phyloP scores from a whole-genome alignment of 768 basidiomycete genomes.

The Candolleomyces eurysporus region DNA sequence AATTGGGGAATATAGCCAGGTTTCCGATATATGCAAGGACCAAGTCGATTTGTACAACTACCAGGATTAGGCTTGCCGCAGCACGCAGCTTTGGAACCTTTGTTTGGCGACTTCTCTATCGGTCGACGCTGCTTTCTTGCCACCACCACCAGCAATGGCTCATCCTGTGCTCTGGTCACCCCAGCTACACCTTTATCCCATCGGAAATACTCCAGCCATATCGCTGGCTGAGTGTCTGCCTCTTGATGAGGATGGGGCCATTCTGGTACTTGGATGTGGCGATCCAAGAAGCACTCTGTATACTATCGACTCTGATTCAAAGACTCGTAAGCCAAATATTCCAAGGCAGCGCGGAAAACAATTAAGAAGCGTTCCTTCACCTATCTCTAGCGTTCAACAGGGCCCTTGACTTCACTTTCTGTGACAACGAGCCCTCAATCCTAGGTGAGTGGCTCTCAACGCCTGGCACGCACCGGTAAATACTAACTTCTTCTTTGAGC shows the following conservation, averaged over 20 bases:
- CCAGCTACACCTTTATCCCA: slow-evolving; percentile 51
- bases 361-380: neutral
- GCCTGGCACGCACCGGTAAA: neutral
- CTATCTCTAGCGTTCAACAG: slow-evolving; percentile 17
- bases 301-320: slow-evolving; percentile 36
- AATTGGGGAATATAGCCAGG: too few relatives aligned
- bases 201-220: slow-evolving; percentile 58
- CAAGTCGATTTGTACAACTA: too few relatives aligned
- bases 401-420: slow-evolving; percentile 47
- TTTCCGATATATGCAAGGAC: too few relatives aligned
- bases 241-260: slow-evolving; percentile 43
- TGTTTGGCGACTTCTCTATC: too few relatives aligned
- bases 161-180: slow-evolving; percentile 43
- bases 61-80: too few relatives aligned
- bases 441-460: slow-evolving; percentile 31
- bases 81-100: too few relatives aligned
- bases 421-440: slow-evolving; percentile 47
- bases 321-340: slow-evolving; percentile 18
- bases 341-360: neutral
- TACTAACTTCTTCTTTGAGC: slow-evolving; percentile 26
- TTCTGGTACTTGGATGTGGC: slow-evolving; percentile 56
- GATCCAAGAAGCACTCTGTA: slow-evolving; percentile 55
- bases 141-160: slow-evolving; percentile 30
- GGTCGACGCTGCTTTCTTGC: neutral
- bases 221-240: slow-evolving; percentile 46